Evolutionary conservation across 2,329 filamentous ascomycete genomes (phyloP), one percentile per base, ranked within the genome.

Genomic region (Teratosphaeria viscida): DNA sequence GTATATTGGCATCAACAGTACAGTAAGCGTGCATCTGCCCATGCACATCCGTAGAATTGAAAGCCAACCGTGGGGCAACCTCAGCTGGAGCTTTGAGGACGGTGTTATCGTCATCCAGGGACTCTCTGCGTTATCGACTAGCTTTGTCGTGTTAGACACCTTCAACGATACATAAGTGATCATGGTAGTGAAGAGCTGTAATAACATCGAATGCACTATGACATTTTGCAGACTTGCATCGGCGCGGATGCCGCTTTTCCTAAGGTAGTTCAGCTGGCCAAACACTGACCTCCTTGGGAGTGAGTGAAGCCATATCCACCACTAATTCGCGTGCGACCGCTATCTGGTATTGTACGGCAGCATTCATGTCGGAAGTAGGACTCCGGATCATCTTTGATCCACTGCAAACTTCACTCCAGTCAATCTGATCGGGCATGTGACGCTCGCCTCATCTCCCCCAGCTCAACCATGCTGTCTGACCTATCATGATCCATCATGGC

Each of bases 21-120:
- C 54, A 2, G 57, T 67, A 16, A 56, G 32, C 5, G 59, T 69
- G 12, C 27, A 62, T n/a, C 52, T 68, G 11, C 66, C 67, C 0
- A 23, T 62, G 6, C 62, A 52, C 4, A 58, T 61, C 5, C 61
- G 52, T 11, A 55, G 57, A 11, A 53, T 68, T 12, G 57, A 34
- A 23, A 53, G 58, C 12, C 66, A 67, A 60, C 66, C 64, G 7
- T 69, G 67, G 67, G 67, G 67, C 6, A 57, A 60, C 7, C 26
- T 65, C 2, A 55, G 57, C n/a, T 69, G 63, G 64, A 61, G 19
- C 6, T 26, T 68, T 49, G 55, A 52, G 6, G 49, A 61, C 12
- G 55, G 55, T 2, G 59, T 53, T 39, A 52, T 68, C n/a, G 59
- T 53, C 14, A 57, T 61, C 1, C 52, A 62, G 19, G 59, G 58